Evolutionary conservation across 345 rosid species (phyloP).

Genomic region (Citrus sp.): DNA sequence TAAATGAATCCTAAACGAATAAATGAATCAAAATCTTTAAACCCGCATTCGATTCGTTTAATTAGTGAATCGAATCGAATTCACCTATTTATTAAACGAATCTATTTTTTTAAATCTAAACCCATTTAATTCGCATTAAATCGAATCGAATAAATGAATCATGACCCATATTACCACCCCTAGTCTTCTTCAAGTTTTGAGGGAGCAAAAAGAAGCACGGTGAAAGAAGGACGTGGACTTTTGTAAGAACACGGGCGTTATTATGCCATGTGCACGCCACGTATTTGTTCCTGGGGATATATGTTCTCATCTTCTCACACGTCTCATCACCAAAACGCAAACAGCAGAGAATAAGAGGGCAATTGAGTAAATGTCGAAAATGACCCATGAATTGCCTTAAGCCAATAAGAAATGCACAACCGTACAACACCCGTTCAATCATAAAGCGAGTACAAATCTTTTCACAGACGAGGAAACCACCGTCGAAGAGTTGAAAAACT

Average conservation of each 20-base stretch:
- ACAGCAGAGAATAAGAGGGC: background rate
- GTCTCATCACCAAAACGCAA: background rate
- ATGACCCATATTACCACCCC: rapidly evolving
- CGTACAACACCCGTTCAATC: background rate
- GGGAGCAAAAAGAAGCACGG: too few species aligned
- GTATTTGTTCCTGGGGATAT: background rate
- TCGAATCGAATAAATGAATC: rapidly evolving
- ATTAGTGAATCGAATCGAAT: rapidly evolving
- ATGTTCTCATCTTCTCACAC: background rate
- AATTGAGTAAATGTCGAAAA: background rate
- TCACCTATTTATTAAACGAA: too few species aligned
- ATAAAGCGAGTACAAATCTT: background rate
- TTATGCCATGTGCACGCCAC: background rate
- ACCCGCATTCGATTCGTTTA: rapidly evolving
- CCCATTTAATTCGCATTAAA: rapidly evolving
- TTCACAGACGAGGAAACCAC: background rate
- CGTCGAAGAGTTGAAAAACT: background rate
- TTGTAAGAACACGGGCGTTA: too few species aligned
- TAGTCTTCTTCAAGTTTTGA: too few species aligned
- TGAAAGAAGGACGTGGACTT: too few species aligned
- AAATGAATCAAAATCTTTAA: too few species aligned
- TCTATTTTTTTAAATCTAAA: rapidly evolving
- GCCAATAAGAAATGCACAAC: background rate
- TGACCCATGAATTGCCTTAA: background rate
- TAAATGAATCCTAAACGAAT: too few species aligned